Evolutionary conservation across 805 yeast genomes (phyloP), one percentile per base, ranked within the genome.

Genomic region (Debaryomyces castellii): DNA sequence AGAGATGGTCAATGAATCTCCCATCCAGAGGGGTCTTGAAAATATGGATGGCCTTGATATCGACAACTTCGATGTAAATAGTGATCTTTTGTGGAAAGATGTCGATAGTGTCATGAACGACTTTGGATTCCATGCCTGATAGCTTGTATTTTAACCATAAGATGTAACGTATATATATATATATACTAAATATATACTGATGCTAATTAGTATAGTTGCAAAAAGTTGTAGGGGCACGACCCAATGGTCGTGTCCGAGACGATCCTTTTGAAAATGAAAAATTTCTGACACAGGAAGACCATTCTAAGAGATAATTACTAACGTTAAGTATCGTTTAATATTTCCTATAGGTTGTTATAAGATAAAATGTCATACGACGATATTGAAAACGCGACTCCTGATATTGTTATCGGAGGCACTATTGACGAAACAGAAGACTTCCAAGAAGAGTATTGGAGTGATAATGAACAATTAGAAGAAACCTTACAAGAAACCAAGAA

Each of bases 31-130:
- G 12, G 65, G 64, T 18, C 41, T 66, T 37, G 66, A 62, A 40
- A 65, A 67, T 25, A 57, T 69, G 44, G 77, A 69, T 47, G 57
- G 67, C 9, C 67, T 77, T 63, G 80, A 74, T 30, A 51, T 66
- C 17, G 77, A 70, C 49, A 57, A 66, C 8, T 67, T 77, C 63
- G 80, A 74, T 32, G 50, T 66, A 47, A 82, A 78, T 53, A 74
- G 78, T 20, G 86, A 79, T 41, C 53, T 78, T 48, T 67, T 82
- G 18, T 84, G 86, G 90, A 86, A 84, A 58, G 95, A 89, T 59
- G 91, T 89, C 23, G 96, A 89, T 52, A 75, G 88, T 40, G 87
- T 89, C 47, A 88, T 89, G 96, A 88, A 87, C 59, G 96, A 89
- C 59, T 89, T 89, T 66, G 97, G 96, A 4, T 89, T 89, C 69